phyloP scores from a whole-genome alignment of 2,329 filamentous ascomycete genomes.

The Alternaria metachromatica region DNA sequence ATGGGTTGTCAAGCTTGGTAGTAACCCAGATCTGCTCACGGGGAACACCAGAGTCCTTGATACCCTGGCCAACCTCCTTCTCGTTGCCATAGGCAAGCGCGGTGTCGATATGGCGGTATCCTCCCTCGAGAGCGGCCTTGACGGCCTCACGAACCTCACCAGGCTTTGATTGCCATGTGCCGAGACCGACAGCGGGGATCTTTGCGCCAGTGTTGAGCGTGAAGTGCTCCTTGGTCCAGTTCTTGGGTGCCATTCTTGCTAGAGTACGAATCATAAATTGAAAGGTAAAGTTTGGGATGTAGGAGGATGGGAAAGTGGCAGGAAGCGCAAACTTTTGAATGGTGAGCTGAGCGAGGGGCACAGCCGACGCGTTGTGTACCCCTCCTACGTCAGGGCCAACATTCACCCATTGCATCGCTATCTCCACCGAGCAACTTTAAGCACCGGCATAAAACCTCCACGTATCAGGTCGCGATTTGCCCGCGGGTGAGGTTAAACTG shows the following conservation, averaged over 20 bases:
- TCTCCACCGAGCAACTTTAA: constrained; percentile 5
- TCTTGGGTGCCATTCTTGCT: constrained; percentile 41
- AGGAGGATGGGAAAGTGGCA: constrained; percentile 5
- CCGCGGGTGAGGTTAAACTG: constrained; percentile 10
- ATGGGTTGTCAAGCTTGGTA: constrained; percentile 83
- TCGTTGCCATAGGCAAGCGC: constrained; percentile 82
- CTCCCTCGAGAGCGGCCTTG: constrained; percentile 68
- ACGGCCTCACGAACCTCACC: constrained; percentile 75
- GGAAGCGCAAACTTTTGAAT: constrained; percentile 11
- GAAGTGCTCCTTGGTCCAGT: constrained; percentile 47
- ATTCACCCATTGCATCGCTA: constrained; percentile 3
- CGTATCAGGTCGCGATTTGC: constrained; percentile 12
- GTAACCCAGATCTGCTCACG: constrained; percentile 76
- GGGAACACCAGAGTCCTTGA: constrained; percentile 69
- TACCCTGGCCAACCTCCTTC: constrained; percentile 72
- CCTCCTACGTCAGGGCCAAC: constrained; percentile 16
- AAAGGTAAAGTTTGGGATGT: constrained; percentile 8
- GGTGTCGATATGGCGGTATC: constrained; percentile 80
- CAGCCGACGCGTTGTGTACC: constrained; percentile 10
- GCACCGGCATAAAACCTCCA: constrained; percentile 15
- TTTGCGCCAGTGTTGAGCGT: constrained; percentile 66
- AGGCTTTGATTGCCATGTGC: constrained; percentile 79
- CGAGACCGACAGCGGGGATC: constrained; percentile 78
- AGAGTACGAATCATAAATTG: constrained; percentile 34
- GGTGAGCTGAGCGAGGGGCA: constrained; percentile 4